phyloP scores from a whole-genome alignment of 495 filamentous ascomycete genomes.

The Neurospora sp. region DNA sequence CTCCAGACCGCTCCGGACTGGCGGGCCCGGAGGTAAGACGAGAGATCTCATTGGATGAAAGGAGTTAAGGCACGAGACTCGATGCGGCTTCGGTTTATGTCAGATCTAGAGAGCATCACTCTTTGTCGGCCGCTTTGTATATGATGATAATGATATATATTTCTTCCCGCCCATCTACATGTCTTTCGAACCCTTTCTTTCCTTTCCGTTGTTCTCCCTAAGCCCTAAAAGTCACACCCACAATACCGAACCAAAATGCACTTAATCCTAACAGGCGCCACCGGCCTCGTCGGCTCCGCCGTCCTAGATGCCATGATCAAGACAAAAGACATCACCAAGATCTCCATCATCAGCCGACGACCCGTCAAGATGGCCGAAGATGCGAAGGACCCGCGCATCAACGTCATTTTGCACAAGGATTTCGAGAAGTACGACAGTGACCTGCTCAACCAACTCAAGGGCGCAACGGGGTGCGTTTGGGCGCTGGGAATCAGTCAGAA shows the following conservation, averaged over 20 bases:
- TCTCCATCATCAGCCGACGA: slow-evolving; percentile 56
- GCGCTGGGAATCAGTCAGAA: slow-evolving; percentile 53
- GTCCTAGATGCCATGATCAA: slow-evolving; percentile 55
- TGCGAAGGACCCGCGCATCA: slow-evolving; percentile 43
- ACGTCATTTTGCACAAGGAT: slow-evolving; percentile 59
- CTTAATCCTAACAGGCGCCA: slow-evolving; percentile 67
- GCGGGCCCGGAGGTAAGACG: background rate
- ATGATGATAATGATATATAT: background rate
- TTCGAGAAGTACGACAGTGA: slow-evolving; percentile 46
- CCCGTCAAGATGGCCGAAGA: slow-evolving; percentile 56
- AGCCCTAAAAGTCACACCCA: background rate
- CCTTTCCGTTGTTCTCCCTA: background rate
- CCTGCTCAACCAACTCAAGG: slow-evolving; percentile 50
- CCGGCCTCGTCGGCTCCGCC: slow-evolving; percentile 58
- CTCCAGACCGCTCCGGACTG: background rate
- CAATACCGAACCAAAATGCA: slow-evolving; percentile 39
- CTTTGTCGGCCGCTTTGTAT: background rate
- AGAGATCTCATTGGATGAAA: background rate
- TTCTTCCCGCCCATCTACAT: background rate
- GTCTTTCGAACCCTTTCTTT: background rate
- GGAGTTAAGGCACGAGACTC: background rate
- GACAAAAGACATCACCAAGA: slow-evolving; percentile 43
- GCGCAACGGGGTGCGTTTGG: slow-evolving; percentile 60
- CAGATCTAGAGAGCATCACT: background rate
- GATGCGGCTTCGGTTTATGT: background rate